A percentile compares a stretch with the other conserved stretches of the same genome.
These are phyloP conservation scores for Coprinopsis marcescibilis DNA, from an alignment of 768 basidiomycete genomes.

Conservation along the genomic window DNA sequence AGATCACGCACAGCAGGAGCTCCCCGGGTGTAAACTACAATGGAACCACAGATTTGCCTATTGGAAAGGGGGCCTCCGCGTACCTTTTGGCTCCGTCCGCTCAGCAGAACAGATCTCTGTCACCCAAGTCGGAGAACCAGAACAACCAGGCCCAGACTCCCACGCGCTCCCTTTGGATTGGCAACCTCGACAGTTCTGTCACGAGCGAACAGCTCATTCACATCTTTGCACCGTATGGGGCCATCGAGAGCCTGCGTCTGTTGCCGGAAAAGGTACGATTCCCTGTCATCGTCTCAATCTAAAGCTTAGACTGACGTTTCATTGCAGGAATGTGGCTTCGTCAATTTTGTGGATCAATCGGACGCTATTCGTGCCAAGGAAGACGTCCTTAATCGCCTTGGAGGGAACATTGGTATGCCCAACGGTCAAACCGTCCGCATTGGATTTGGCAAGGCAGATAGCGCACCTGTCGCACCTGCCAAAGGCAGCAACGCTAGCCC, in stretches of 20 bases:
- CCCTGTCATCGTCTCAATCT: constrained; percentile 1
- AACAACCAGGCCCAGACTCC: constrained; percentile 84
- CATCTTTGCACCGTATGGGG: constrained; percentile 94
- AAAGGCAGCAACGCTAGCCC: constrained; percentile 57
- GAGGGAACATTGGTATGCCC: constrained; percentile 90
- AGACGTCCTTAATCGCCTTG: constrained; percentile 92
- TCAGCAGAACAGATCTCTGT: constrained; percentile 65
- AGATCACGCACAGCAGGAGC: constrained; percentile 40
- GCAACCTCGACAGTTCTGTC: constrained; percentile 91
- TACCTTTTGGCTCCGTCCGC: constrained; percentile 66
- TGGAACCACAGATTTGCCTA: constrained; percentile 35
- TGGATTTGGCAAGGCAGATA: constrained; percentile 97
- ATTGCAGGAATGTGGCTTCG: constrained; percentile 91
- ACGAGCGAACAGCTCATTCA: constrained; percentile 93
- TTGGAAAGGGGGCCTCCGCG: constrained; percentile 49
- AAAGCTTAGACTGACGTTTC: constrained; percentile 1
- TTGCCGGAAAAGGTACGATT: constrained; percentile 87
- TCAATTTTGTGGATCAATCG: constrained; percentile 93
- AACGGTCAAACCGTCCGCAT: constrained; percentile 96
- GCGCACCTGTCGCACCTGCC: constrained; percentile 86
- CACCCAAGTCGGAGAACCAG: constrained; percentile 72
- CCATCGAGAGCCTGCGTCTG: constrained; percentile 91
- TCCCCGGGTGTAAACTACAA: constrained; percentile 64
- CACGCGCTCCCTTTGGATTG: constrained; percentile 96
- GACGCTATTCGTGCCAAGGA: constrained; percentile 98